Evolutionary conservation across 2,329 filamentous ascomycete species (phyloP).

Genomic region (Samsoniella hepiali): DNA sequence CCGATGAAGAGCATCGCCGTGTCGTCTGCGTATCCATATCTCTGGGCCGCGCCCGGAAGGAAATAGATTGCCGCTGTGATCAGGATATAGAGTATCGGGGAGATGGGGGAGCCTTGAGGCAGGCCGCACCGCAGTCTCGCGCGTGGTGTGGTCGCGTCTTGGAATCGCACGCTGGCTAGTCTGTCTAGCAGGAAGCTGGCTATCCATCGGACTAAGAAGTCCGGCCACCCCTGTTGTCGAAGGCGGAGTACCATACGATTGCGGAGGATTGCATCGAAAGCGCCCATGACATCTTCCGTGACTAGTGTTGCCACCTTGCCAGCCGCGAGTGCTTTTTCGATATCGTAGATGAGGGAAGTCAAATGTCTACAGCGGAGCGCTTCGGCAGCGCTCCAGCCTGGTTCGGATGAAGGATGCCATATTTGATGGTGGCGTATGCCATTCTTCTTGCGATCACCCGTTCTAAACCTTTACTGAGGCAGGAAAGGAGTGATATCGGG

Average conservation of each 20-base stretch:
- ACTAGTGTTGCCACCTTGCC: conserved; percentile 15
- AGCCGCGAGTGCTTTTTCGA: conserved; percentile 21
- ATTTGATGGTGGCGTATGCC: too few relatives aligned
- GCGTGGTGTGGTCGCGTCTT: too few relatives aligned
- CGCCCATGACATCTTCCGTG: conserved; percentile 15
- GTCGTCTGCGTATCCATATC: conserved; percentile 15
- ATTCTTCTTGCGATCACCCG: too few relatives aligned
- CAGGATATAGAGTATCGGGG: conserved; percentile 12
- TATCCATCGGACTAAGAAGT: too few relatives aligned
- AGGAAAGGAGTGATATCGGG: too few relatives aligned
- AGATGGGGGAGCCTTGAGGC: conserved; percentile 15
- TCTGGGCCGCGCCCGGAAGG: neutral
- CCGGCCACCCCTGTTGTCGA: conserved; percentile 10
- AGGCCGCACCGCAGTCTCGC: conserved; percentile 2
- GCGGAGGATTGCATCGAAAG: conserved; percentile 14
- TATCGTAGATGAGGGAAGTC: conserved; percentile 22
- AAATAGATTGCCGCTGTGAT: too few relatives aligned
- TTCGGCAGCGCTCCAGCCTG: conserved; percentile 28
- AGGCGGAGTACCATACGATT: conserved; percentile 8
- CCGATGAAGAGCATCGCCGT: conserved; percentile 3
- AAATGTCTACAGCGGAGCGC: conserved; percentile 22
- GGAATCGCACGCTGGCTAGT: too few relatives aligned
- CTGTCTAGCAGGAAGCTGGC: too few relatives aligned
- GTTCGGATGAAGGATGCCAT: too few relatives aligned
- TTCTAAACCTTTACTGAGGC: too few relatives aligned